Percentiles rank a stretch among this genome's conserved stretches.
Evolutionary conservation across 768 basidiomycete genomes (phyloP).

Genomic region (Amanita molliuscula): DNA sequence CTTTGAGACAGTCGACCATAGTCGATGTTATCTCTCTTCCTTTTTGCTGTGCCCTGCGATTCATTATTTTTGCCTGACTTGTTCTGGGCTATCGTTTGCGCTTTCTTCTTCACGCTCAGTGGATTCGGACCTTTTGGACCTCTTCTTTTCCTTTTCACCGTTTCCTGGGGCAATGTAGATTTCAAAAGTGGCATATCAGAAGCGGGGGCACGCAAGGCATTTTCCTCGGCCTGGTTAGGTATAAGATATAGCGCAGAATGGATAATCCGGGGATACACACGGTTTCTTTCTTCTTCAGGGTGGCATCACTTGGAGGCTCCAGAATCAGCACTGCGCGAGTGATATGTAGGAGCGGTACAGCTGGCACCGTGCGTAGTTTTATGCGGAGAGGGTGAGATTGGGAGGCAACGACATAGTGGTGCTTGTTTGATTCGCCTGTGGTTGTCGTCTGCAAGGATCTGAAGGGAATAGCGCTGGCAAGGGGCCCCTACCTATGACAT

Average conservation of each 20-base stretch:
- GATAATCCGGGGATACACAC: conserved; percentile 24
- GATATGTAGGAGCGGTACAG: conserved; percentile 83
- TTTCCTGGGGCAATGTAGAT: conserved; percentile 23
- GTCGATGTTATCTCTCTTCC: conserved; percentile 10
- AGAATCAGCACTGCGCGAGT: conserved; percentile 90
- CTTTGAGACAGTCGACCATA: background rate
- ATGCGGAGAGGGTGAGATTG: conserved; percentile 68
- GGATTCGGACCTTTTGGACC: conserved; percentile 88
- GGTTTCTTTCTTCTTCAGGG: conserved; percentile 54
- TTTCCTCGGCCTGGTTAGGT: conserved; percentile 47
- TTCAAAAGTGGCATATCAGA: conserved; percentile 37
- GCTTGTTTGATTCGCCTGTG: conserved; percentile 75
- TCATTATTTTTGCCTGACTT: conserved; percentile 3
- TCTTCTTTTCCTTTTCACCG: conserved; percentile 45
- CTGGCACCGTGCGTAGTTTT: conserved; percentile 65
- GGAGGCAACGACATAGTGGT: conserved; percentile 84
- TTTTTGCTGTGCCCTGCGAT: conserved; percentile 13
- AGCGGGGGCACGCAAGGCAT: conserved; percentile 39
- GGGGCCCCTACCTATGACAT: conserved; percentile 73
- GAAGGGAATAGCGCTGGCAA: background rate
- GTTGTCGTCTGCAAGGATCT: background rate
- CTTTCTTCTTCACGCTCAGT: conserved; percentile 69
- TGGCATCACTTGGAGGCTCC: conserved; percentile 79
- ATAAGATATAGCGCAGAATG: background rate
- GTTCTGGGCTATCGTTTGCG: conserved; percentile 22